These are phyloP conservation scores for Saccharomycopsis sp. DNA, from an alignment of 805 yeast species.

Conservation along the genomic window DNA sequence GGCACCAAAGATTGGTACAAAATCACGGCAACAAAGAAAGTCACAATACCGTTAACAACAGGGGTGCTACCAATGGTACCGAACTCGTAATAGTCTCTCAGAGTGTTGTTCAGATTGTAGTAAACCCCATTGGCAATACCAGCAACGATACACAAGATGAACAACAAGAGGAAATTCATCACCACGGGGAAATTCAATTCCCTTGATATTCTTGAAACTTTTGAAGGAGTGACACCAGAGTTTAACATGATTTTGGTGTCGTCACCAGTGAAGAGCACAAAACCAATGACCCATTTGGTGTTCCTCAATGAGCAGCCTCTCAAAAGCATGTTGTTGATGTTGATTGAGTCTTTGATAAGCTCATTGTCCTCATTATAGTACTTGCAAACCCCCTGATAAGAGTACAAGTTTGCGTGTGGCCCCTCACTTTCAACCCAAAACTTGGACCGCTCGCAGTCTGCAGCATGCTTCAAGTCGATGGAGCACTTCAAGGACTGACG, in stretches of 20 bases:
- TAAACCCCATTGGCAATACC: conserved; percentile 65
- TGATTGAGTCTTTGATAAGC: conserved; percentile 44
- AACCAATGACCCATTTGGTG: conserved; percentile 75
- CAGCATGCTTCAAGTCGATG: conserved; percentile 37
- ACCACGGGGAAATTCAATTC: conserved; percentile 65
- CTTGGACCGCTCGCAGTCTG: conserved; percentile 40
- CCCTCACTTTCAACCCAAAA: conserved; percentile 78
- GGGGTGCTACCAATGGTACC: conserved; percentile 62
- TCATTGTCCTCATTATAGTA: conserved; percentile 36
- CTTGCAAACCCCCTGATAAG: conserved; percentile 64
- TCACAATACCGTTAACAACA: conserved; percentile 57
- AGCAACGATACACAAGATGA: conserved; percentile 57
- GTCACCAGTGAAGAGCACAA: conserved; percentile 67
- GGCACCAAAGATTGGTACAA: conserved; percentile 76
- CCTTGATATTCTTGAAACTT: conserved; percentile 61
- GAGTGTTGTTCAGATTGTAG: conserved; percentile 37
- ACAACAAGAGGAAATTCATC: conserved; percentile 55
- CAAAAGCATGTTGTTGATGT: conserved; percentile 54
- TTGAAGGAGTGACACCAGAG: conserved; percentile 72
- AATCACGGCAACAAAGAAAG: conserved; percentile 68
- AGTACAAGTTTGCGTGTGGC: conserved; percentile 70
- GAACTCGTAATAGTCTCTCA: conserved; percentile 59
- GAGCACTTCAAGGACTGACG: conserved; percentile 64
- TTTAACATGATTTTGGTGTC: conserved; percentile 78
- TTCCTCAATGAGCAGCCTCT: conserved; percentile 76